phyloP scores from a whole-genome alignment of 2,329 filamentous ascomycete genomes.

The Ophiostoma quercus region DNA sequence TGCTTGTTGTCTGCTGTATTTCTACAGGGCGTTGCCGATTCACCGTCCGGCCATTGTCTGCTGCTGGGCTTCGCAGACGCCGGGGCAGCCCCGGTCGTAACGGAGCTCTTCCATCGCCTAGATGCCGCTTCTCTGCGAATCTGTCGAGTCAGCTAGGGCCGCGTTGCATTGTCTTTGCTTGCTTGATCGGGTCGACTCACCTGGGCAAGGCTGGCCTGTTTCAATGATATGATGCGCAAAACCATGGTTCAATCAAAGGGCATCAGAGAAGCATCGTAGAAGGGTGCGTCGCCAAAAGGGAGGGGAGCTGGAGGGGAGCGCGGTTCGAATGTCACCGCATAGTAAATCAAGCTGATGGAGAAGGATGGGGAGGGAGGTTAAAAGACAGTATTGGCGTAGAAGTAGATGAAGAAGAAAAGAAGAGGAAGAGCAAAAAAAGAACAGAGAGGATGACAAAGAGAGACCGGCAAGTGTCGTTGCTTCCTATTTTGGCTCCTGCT shows the following conservation, averaged over 20 bases:
- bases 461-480: not conserved
- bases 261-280: slow-evolving; percentile 20
- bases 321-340: slow-evolving; percentile 7
- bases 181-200: slow-evolving; percentile 27
- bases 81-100: slow-evolving; percentile 8
- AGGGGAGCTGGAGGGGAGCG: not conserved
- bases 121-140: slow-evolving; percentile 21
- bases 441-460: not conserved
- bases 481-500: not conserved
- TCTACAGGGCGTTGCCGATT: not conserved
- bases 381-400: not conserved
- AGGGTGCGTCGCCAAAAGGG: not conserved
- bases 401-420: not conserved
- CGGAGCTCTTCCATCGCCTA: slow-evolving; percentile 23
- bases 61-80: not conserved
- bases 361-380: not conserved
- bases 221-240: slow-evolving; percentile 38
- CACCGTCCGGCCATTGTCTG: slow-evolving; percentile 4
- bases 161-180: slow-evolving; percentile 15
- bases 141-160: slow-evolving; percentile 13
- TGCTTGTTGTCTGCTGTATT: not conserved
- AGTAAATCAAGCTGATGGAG: not conserved
- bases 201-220: slow-evolving; percentile 37
- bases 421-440: not conserved
- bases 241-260: slow-evolving; percentile 35